Base-by-base conservation (phyloP, 2,329 filamentous ascomycete genomes). In the Aspergillus ochraceoroseus region DNA sequence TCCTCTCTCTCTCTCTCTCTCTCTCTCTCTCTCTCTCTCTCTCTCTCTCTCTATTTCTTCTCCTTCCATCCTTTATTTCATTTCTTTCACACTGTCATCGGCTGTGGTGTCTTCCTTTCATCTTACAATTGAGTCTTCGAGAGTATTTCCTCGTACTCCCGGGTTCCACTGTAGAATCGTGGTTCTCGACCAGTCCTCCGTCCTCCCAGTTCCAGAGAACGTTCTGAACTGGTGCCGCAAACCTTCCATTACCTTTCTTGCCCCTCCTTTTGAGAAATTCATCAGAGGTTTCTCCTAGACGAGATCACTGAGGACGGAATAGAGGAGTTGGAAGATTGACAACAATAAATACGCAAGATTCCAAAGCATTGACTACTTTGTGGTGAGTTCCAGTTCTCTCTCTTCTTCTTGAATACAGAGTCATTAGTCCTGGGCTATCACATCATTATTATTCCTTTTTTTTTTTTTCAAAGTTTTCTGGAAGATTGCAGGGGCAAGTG, bases 391-490 rank as follows among this genome's bases (percentile, higher is more conserved):
- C n/a, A n/a, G n/a, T n/a, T n/a, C n/a, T n/a, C n/a, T n/a, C n/a
- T n/a, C n/a, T n/a, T n/a, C n/a, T n/a, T n/a, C n/a, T n/a, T n/a
- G n/a, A n/a, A n/a, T n/a, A n/a, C n/a, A n/a, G n/a, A n/a, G n/a
- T n/a, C n/a, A n/a, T n/a, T n/a, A n/a, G n/a, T n/a, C n/a, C n/a
- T n/a, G n/a, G n/a, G n/a, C n/a, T n/a, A n/a, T n/a, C n/a, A n/a
- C n/a, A n/a, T n/a, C n/a, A n/a, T n/a, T n/a, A n/a, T n/a, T n/a
- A n/a, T n/a, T n/a, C n/a, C n/a, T n/a, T n/a, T n/a, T n/a, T n/a
- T n/a, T n/a, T n/a, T n/a, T n/a, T n/a, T n/a, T 41, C 31, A 19
- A 19, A 30, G 26, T 27, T 34, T 34, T 35, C 31, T 39, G 41
- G 25, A 39, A 39, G 33, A 23, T n/a, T 12, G 36, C 37, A 38